phyloP scores from a whole-genome alignment of 768 basidiomycete species.

The Pleurotus giganteus region DNA sequence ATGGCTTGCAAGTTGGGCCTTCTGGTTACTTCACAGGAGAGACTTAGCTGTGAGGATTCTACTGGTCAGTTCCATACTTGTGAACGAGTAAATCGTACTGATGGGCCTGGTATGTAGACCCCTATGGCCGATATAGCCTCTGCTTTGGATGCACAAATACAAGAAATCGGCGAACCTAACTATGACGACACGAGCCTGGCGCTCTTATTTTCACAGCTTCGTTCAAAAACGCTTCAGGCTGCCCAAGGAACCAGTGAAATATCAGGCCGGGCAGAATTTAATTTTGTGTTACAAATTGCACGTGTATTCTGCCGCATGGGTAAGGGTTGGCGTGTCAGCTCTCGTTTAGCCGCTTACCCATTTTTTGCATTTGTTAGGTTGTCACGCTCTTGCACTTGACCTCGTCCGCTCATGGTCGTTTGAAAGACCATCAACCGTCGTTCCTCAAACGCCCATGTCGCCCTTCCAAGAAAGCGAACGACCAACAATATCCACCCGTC shows the following conservation, averaged over 20 bases:
- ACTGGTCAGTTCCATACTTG: slow-evolving; percentile 52
- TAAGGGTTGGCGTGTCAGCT: slow-evolving; percentile 30
- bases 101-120: slow-evolving; percentile 42
- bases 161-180: slow-evolving; percentile 77
- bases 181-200: slow-evolving; percentile 95
- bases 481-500: slow-evolving; percentile 38
- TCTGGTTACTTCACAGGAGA: slow-evolving; percentile 87
- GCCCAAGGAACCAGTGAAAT: slow-evolving; percentile 92
- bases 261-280: slow-evolving; percentile 84
- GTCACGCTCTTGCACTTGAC: slow-evolving; percentile 88
- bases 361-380: slow-evolving; percentile 52
- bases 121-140: slow-evolving; percentile 73
- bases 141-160: slow-evolving; percentile 49
- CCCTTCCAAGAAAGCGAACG: slow-evolving; percentile 32
- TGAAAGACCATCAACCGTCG: slow-evolving; percentile 61
- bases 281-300: slow-evolving; percentile 93
- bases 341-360: neutral
- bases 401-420: slow-evolving; percentile 92
- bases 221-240: slow-evolving; percentile 88
- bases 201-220: slow-evolving; percentile 84
- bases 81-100: neutral
- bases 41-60: slow-evolving; percentile 91
- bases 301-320: slow-evolving; percentile 95
- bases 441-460: slow-evolving; percentile 16
- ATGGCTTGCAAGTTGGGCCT: slow-evolving; percentile 95